Conservation (phyloP, 305 asterid genomes). For the Fraxinus paxiana region DNA sequence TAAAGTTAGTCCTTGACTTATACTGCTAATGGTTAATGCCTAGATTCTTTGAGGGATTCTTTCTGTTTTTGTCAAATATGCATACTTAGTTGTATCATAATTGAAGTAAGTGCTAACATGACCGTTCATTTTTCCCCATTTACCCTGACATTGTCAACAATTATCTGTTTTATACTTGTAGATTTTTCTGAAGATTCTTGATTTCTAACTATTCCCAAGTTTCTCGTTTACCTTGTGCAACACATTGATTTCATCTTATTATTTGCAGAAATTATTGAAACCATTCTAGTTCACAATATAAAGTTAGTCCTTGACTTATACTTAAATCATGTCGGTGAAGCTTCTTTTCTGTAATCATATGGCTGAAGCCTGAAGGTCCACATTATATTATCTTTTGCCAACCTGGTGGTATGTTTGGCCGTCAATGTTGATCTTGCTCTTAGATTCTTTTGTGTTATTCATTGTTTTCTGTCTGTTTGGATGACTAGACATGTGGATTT, state of each 20-base stretch:
- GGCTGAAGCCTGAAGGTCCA: neutral
- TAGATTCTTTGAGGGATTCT: conserved; percentile 15
- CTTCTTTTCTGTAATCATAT: neutral
- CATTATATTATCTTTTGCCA: neutral
- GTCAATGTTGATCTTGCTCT: neutral
- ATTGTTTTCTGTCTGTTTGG: neutral
- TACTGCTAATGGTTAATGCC: conserved; percentile 2
- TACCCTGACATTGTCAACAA: neutral
- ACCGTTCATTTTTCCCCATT: neutral
- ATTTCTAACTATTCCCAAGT: conserved; percentile 1
- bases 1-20: neutral
- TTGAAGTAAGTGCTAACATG: neutral
- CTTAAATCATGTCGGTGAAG: neutral
- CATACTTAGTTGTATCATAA: conserved; percentile 6
- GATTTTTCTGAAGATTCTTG: conserved; percentile 7
- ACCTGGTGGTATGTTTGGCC: neutral
- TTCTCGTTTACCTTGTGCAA: neutral
- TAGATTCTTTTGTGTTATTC: neutral
- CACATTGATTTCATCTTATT: neutral
- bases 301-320: neutral
- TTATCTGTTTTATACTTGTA: conserved; percentile 4
- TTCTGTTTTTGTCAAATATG: conserved; percentile 6
- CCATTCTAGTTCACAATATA: neutral
- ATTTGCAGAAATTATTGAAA: conserved; percentile 6
- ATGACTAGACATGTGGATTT: neutral